These are phyloP conservation scores for Penicillium bovifimosum DNA, from an alignment of 495 filamentous ascomycete genomes.

Conservation along the genomic window DNA sequence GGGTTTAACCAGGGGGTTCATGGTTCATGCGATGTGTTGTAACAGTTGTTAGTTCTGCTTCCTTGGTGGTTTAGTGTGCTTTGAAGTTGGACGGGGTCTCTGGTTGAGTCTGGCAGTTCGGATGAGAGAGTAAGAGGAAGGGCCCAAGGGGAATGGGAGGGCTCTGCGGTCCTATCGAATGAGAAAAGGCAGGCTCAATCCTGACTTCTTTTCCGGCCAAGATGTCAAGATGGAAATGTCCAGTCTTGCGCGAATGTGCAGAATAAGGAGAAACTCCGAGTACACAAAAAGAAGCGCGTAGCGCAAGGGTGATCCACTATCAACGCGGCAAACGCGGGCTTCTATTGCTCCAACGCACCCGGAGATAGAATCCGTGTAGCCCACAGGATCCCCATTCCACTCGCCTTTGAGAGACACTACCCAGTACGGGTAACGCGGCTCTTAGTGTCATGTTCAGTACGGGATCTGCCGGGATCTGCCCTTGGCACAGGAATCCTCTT, in stretches of 20 bases:
- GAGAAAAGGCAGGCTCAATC: neutral
- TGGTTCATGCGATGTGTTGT: too few relatives aligned
- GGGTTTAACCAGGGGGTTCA: too few relatives aligned
- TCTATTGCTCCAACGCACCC: constrained; percentile 11
- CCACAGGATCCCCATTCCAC: constrained; percentile 4
- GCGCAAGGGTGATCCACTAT: constrained; percentile 3
- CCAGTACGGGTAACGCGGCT: neutral
- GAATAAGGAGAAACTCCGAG: neutral
- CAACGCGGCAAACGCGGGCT: neutral
- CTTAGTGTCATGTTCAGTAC: neutral
- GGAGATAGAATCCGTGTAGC: constrained; percentile 15
- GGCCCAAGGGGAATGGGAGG: neutral
- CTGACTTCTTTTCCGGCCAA: neutral
- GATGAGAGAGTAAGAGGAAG: neutral
- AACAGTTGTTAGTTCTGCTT: too few relatives aligned
- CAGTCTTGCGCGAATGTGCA: neutral
- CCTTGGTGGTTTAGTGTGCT: too few relatives aligned
- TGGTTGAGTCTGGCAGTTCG: too few relatives aligned
- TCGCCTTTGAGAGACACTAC: neutral
- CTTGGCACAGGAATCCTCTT: too few relatives aligned
- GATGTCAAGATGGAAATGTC: too few relatives aligned
- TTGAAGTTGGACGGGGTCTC: too few relatives aligned
- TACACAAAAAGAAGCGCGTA: neutral
- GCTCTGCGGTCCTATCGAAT: neutral
- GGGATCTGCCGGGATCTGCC: too few relatives aligned